A percentile compares a stretch with the other conserved stretches of the same genome.
phyloP scores from a whole-genome alignment of 331 rosid species.

The Acacia concinna region DNA sequence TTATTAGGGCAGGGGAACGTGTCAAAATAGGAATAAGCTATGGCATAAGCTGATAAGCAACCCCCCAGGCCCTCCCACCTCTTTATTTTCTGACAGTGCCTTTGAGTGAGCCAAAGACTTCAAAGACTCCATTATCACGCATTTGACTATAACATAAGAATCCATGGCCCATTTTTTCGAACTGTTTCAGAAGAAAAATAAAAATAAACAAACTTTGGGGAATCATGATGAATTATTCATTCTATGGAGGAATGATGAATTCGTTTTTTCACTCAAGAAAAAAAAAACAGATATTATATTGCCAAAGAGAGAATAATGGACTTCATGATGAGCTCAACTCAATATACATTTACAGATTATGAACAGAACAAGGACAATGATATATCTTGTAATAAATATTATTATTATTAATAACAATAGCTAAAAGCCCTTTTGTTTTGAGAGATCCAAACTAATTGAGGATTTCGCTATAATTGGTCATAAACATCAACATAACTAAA shows the following conservation, averaged over 20 bases:
- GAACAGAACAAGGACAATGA: neutral
- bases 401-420: too few species aligned
- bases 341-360: neutral
- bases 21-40: conserved; percentile 22
- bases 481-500: neutral
- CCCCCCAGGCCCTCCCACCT: neutral
- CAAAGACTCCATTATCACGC: conserved; percentile 27
- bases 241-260: neutral
- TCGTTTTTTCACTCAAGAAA: neutral
- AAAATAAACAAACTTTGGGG: neutral
- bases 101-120: conserved; percentile 45
- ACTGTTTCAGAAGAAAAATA: neutral
- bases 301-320: neutral
- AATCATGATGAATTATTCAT: neutral
- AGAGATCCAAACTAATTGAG: neutral
- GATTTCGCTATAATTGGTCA: conserved; percentile 7
- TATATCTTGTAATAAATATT: neutral
- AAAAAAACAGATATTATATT: neutral
- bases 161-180: conserved; percentile 4
- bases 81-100: conserved; percentile 8
- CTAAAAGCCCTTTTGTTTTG: neutral
- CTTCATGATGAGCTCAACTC: conserved; percentile 18
- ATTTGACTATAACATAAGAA: conserved; percentile 19
- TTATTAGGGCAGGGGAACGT: conserved; percentile 17
- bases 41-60: conserved; percentile 2